Conservation (phyloP, 352 stramenopile species). For the Phytophthora citrophthora region DNA sequence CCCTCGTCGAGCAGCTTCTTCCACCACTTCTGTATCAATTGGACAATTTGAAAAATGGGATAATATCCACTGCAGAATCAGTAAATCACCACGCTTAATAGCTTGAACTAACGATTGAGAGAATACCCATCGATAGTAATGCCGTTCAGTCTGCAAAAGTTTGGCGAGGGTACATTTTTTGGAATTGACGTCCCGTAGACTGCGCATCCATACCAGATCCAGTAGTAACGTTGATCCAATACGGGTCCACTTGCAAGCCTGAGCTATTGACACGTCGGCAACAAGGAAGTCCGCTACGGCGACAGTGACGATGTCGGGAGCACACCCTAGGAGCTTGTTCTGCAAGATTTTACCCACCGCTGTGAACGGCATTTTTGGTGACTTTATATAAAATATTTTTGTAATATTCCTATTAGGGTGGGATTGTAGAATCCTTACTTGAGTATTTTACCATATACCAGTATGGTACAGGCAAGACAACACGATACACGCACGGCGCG, state of each 20-base stretch:
- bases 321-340: background rate
- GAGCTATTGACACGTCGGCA: conserved; percentile 1
- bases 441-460: too few relatives aligned
- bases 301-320: background rate
- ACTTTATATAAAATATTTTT: too few relatives aligned
- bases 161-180: conserved; percentile 5
- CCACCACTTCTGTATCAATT: conserved; percentile 3
- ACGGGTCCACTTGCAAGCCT: background rate
- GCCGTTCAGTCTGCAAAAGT: conserved; percentile 6
- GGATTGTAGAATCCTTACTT: too few relatives aligned
- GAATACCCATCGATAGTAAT: conserved; percentile 8
- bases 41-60: conserved; percentile 5
- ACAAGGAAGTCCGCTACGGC: conserved; percentile 8
- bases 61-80: conserved; percentile 9
- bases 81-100: background rate
- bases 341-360: background rate
- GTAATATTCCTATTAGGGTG: too few relatives aligned
- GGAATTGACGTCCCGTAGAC: conserved; percentile 3
- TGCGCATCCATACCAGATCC: conserved; percentile 7
- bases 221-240: background rate
- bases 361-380: background rate
- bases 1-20: conserved; percentile 10
- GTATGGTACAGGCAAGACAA: too few relatives aligned
- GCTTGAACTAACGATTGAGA: background rate
- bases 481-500: too few relatives aligned